A percentile compares a stretch with the other conserved stretches of the same genome.
Conservation (phyloP, 805 yeast species). For the Barnettozyma californica region DNA sequence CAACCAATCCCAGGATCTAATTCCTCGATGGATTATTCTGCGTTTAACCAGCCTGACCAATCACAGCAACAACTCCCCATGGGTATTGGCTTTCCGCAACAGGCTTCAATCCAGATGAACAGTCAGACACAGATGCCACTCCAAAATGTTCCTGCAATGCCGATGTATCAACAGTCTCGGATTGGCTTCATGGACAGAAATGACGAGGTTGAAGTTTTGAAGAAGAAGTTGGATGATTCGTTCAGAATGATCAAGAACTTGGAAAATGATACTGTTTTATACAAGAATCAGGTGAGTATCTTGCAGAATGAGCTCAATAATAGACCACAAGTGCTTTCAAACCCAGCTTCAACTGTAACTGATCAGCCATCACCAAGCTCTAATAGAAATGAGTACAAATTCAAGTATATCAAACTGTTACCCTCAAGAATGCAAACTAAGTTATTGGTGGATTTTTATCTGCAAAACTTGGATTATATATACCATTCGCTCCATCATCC, state of each 20-base stretch:
- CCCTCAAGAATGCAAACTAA: conserved; percentile 23
- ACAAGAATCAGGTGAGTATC: conserved; percentile 5
- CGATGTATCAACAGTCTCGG: background rate
- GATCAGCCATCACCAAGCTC: conserved; percentile 2
- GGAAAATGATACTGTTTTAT: conserved; percentile 13
- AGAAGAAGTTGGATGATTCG: conserved; percentile 15
- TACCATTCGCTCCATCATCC: conserved; percentile 29
- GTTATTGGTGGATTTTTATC: conserved; percentile 23
- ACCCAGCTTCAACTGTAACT: background rate
- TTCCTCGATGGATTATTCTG: background rate
- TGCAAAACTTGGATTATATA: conserved; percentile 26
- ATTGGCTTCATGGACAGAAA: background rate
- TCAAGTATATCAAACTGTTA: conserved; percentile 17
- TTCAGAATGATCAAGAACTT: conserved; percentile 12
- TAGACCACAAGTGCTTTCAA: background rate
- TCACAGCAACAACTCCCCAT: background rate
- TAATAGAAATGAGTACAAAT: conserved; percentile 13
- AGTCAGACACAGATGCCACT: background rate
- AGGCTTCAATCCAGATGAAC: background rate
- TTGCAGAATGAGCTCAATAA: conserved; percentile 12
- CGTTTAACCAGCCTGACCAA: background rate
- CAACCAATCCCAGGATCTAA: conserved; percentile 1
- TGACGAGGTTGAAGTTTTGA: conserved; percentile 5
- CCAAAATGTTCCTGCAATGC: background rate
- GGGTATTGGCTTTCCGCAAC: background rate